Conservation (phyloP, 2,329 filamentous ascomycete species). For the Cryphonectria radicalis region DNA sequence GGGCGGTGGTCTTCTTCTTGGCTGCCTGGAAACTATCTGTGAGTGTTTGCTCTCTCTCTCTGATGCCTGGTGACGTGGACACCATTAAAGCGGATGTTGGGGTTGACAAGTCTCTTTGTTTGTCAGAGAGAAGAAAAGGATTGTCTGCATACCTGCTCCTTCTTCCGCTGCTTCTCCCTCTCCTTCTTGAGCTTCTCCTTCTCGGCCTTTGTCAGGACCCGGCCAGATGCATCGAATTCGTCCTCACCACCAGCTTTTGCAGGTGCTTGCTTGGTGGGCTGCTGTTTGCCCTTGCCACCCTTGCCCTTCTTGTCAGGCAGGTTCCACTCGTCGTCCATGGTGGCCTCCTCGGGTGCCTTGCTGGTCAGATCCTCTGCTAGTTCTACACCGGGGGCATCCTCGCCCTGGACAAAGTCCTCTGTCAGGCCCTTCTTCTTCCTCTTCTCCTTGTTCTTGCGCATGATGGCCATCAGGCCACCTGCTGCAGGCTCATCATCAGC, state of each 20-base stretch:
- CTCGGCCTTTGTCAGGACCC: slow-evolving; percentile 93
- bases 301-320: slow-evolving; percentile 77
- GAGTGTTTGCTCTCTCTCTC: not conserved
- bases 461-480: slow-evolving; percentile 74
- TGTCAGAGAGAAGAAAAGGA: too few species aligned
- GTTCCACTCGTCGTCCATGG: slow-evolving; percentile 83
- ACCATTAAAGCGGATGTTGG: not conserved
- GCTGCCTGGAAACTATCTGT: slow-evolving; percentile 61
- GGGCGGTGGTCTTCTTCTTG: slow-evolving; percentile 74
- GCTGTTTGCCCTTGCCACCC: slow-evolving; percentile 57
- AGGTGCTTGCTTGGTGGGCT: slow-evolving; percentile 49
- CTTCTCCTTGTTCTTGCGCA: slow-evolving; percentile 83
- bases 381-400: slow-evolving; percentile 54
- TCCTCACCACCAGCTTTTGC: slow-evolving; percentile 48
- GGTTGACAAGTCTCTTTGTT: not conserved
- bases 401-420: slow-evolving; percentile 75
- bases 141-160: slow-evolving; percentile 74
- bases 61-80: not conserved
- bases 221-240: slow-evolving; percentile 60
- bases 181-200: slow-evolving; percentile 99
- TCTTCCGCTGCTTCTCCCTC: slow-evolving; percentile 97
- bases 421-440: slow-evolving; percentile 84
- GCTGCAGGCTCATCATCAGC: slow-evolving; percentile 56
- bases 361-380: slow-evolving; percentile 51
- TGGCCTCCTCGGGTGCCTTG: slow-evolving; percentile 79